Evolutionary conservation across 441 rosid species (phyloP), one percentile per base, ranked within the genome.

Genomic region (Jatropha multifida): DNA sequence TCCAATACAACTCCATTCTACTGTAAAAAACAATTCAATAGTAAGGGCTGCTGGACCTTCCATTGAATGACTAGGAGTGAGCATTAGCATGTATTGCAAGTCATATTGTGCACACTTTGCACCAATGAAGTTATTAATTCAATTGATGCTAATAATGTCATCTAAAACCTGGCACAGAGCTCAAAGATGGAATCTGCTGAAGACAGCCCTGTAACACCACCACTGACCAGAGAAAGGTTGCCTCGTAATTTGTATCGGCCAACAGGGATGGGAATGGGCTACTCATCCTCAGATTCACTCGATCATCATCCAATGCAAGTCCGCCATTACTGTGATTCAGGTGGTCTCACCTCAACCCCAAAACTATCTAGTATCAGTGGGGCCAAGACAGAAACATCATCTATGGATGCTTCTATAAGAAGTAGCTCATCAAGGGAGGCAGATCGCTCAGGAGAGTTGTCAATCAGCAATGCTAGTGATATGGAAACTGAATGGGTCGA

Each of bases 351-450:
- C 77, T 90, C 99, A 2, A 95, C 99, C 41, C 99, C 96, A 51
- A 93, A 95, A 81, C 86, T 89, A 46, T 95, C 98, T 18, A 93
- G 93, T 86, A 87, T 93, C 37, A 89, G 96, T 77, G 98, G 90
- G 38, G 86, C 94, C 78, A 95, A 95, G 87, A 95, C 96, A 67
- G 98, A 95, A 81, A 88, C 86, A 73, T 95, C 98, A 23, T 91
- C 98, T 0, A 87, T 91, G 86, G 97, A 92, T 83, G 97, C 97
- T 62, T 94, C 98, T 2, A 90, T 92, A 65, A 87, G 97, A 83
- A 94, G 98, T 77, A 91, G 99, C 80, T 94, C 97, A 4, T 94
- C 99, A 0, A 92, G 97, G 82, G 98, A 94, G 26, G 97, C 93
- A 65, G 99, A 94, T 77, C 85, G 90, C 59, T 94, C 98, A 0